phyloP scores from a whole-genome alignment of 179 eudicot genomes.

The Spergularia azorica region DNA sequence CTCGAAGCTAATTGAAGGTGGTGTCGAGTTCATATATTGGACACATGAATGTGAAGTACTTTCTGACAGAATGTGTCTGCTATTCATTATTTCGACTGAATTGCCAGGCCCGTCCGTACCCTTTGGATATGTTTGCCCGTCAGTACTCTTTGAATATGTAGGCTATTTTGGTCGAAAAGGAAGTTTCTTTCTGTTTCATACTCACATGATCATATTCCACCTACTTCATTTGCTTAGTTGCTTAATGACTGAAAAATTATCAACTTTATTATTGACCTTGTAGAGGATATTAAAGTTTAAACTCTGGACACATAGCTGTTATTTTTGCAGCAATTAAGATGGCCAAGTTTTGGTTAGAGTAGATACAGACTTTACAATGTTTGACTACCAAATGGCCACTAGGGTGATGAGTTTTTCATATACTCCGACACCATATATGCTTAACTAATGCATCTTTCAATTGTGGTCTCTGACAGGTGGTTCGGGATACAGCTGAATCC shows the following conservation, averaged over 20 bases:
- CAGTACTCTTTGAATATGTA: background rate
- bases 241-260: background rate
- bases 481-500: slow-evolving; percentile 98
- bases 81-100: background rate
- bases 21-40: background rate
- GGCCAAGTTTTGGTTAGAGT: slow-evolving; percentile 1
- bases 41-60: background rate
- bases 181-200: too few species aligned
- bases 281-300: background rate
- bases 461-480: slow-evolving; percentile 65
- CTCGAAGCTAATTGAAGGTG: slow-evolving; percentile 1
- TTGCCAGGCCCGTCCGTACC: background rate
- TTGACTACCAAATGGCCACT: background rate
- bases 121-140: too few species aligned
- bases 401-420: background rate
- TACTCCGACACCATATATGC: background rate
- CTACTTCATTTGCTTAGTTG: background rate
- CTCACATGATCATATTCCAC: background rate
- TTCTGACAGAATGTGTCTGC: background rate
- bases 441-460: slow-evolving; percentile 21
- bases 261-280: background rate
- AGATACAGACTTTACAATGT: background rate
- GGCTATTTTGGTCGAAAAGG: background rate
- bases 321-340: too few species aligned
- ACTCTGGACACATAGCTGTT: too few species aligned